These are phyloP conservation scores for Ogataea philodendri DNA, from an alignment of 805 yeast species.

Conservation along the genomic window DNA sequence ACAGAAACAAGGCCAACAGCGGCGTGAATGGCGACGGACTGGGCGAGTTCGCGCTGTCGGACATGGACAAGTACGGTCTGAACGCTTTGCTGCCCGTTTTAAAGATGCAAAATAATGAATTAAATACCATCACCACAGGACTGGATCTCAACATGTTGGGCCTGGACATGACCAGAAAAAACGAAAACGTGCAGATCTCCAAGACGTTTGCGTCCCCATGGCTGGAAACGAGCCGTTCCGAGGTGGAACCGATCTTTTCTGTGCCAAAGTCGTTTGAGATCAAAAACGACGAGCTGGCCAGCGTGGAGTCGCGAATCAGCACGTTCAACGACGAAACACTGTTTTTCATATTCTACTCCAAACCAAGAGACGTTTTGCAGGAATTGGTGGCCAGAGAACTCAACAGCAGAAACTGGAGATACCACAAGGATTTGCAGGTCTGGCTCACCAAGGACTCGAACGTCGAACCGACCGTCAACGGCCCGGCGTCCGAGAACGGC, in stretches of 20 bases:
- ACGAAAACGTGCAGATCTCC: constrained; percentile 44
- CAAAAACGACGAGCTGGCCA: constrained; percentile 22
- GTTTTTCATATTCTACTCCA: constrained; percentile 89
- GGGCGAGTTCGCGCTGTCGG: constrained; percentile 23
- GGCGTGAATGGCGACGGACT: constrained; percentile 3
- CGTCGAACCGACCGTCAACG: constrained; percentile 81
- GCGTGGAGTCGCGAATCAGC: constrained; percentile 42
- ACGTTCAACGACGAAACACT: constrained; percentile 86
- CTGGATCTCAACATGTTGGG: constrained; percentile 70
- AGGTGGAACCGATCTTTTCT: constrained; percentile 79
- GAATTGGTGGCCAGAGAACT: constrained; percentile 92
- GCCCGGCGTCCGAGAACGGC: constrained; percentile 84
- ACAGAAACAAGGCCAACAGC: constrained; percentile 7
- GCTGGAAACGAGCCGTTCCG: constrained; percentile 87
- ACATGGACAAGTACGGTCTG: constrained; percentile 65
- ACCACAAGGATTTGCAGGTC: constrained; percentile 90
- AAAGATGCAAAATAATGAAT: constrained; percentile 60
- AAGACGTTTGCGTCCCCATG: constrained; percentile 86
- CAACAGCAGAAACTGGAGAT: constrained; percentile 92
- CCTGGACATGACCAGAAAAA: constrained; percentile 49
- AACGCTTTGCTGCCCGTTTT: constrained; percentile 60
- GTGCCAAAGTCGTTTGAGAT: constrained; percentile 56
- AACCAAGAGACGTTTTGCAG: constrained; percentile 89
- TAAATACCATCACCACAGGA: constrained; percentile 68
- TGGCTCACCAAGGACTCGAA: constrained; percentile 95